Evolutionary conservation across 1,139 yeast genomes (phyloP), one percentile per base, ranked within the genome.

Genomic region (Candida neerlandica): DNA sequence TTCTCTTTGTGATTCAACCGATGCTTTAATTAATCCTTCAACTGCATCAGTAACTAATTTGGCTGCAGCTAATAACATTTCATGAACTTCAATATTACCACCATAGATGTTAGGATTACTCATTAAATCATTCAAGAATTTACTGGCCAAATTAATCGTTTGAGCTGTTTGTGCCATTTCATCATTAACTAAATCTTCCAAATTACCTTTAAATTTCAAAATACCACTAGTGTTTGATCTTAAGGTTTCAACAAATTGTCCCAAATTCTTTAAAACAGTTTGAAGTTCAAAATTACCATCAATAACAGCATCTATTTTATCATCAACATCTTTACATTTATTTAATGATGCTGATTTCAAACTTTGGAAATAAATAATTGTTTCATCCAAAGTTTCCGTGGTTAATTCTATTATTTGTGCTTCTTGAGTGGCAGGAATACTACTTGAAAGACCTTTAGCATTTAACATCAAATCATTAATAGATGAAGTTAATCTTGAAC

Each of bases 41-140:
- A 91, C 86, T 0, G 96, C 91, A 54, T 85, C 83, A 2, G 95
- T 89, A 23, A 90, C 86, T 15, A 91, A 89, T 57, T 86, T 81
- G 0, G 96, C 96, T 26, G 95, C 90, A 4, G 86, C 75, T 45
- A 90, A 71, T 52, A 91, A 81, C 0, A 94, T 88, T 57, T 85
- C 89, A 64, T 89, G 91, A 29, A 90, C 84, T 61, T 86, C 88
- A 41, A 84, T 64, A 54, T 86, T 87, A 41, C 82, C 80, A 30
- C 84, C 80, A 9, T 82, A 75, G 49, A 85, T 67, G 38, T 74
- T 71, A 21, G 89, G 82, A 59, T 83, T 80, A 44, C 74, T 69
- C 59, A 87, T 66, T 51, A 89, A 73, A 26, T 71, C 70, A 21
- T 72, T 74, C 55, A 90, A 78, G 56, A 83, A 85, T 44, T 77